These are phyloP conservation scores for Logfia minima DNA, from an alignment of 129 eudicot genomes.

Conservation along the genomic window DNA sequence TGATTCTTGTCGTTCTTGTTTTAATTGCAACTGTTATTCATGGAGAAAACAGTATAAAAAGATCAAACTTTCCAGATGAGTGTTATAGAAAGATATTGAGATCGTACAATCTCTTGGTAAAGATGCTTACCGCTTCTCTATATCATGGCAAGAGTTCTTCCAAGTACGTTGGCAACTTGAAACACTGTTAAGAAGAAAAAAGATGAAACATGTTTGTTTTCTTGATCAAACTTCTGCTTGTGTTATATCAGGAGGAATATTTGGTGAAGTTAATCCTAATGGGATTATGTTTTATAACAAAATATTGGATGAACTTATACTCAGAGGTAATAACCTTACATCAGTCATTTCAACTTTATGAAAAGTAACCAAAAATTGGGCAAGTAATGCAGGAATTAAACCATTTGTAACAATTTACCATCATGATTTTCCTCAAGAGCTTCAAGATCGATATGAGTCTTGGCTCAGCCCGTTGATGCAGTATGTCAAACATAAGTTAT, in stretches of 20 bases:
- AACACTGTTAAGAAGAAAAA: neutral
- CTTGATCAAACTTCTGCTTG: conserved; percentile 13
- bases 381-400: conserved; percentile 48
- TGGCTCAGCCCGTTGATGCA: conserved; percentile 88
- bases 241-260: conserved; percentile 64
- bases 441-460: conserved; percentile 68
- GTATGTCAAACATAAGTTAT: conserved; percentile 21
- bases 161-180: conserved; percentile 50
- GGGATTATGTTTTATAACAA: conserved; percentile 64
- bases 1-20: conserved; percentile 18
- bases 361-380: neutral
- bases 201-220: neutral
- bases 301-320: conserved; percentile 54
- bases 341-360: neutral
- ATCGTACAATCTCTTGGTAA: conserved; percentile 63
- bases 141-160: conserved; percentile 89
- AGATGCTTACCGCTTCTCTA: conserved; percentile 66
- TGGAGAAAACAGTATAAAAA: conserved; percentile 25
- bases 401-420: conserved; percentile 88
- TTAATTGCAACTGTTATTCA: neutral
- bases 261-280: conserved; percentile 58
- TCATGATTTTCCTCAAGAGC: conserved; percentile 72
- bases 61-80: conserved; percentile 52
- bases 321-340: conserved; percentile 45
- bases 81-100: conserved; percentile 72